Percentiles rank a stretch among this genome's conserved stretches.
These are phyloP conservation scores for Exophiala oligosperma DNA, from an alignment of 2,329 filamentous ascomycete genomes.

Conservation along the genomic window DNA sequence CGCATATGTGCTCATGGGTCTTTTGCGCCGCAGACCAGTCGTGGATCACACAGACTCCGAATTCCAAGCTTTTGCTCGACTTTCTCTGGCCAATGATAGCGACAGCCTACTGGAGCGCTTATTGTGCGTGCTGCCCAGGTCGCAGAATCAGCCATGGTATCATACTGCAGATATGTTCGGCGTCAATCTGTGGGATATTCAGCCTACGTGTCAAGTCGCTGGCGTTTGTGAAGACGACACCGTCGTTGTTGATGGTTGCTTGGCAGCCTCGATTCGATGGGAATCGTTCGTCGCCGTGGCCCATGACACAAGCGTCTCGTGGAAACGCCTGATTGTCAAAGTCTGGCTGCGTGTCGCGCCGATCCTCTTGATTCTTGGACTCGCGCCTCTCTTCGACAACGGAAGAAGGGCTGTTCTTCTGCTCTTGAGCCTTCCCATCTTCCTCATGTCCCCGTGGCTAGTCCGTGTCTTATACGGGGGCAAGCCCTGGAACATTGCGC, in stretches of 20 bases:
- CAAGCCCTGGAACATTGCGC: conserved; percentile 9
- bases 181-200: conserved; percentile 43
- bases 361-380: conserved; percentile 3
- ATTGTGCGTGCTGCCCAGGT: conserved; percentile 42
- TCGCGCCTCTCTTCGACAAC: neutral
- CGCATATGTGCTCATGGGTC: conserved; percentile 41
- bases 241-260: conserved; percentile 36
- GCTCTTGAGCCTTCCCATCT: neutral
- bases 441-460: conserved; percentile 5
- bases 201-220: conserved; percentile 40
- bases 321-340: conserved; percentile 2
- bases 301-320: conserved; percentile 1
- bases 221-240: conserved; percentile 42
- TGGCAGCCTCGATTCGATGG: conserved; percentile 42
- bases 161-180: conserved; percentile 39
- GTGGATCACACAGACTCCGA: conserved; percentile 42
- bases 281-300: conserved; percentile 10
- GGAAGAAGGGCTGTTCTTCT: neutral
- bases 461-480: conserved; percentile 11
- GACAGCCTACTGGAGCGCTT: conserved; percentile 48
- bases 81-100: conserved; percentile 49
- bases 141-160: conserved; percentile 23
- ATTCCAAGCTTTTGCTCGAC: conserved; percentile 50
- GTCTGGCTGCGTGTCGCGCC: conserved; percentile 1
- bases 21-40: conserved; percentile 42